Base-by-base conservation (phyloP, 2,329 filamentous ascomycete genomes). In the Nigrospora oryzae region DNA sequence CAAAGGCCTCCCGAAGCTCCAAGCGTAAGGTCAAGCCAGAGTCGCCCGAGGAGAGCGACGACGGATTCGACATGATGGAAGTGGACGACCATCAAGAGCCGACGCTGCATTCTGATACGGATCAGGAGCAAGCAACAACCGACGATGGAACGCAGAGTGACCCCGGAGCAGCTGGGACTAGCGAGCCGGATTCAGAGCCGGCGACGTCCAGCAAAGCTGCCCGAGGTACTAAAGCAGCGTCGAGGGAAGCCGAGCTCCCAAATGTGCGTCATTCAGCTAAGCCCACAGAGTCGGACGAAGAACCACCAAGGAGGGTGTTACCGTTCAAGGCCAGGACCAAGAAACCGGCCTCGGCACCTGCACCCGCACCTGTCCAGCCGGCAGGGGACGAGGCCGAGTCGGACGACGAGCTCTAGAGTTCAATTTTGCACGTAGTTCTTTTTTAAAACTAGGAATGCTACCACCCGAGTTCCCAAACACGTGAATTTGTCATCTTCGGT, bases 31-130 rank as follows among this genome's bases (percentile, higher is more conserved):
- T 61, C 5, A 52, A 62, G 5, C 63, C 63, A 11, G 63, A 55
- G 15, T 61, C 62, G 19, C 56, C 63, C 5, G 67, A 69, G n/a
- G 66, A 64, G 11, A 66, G 62, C 2, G 70, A 73, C 3, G 73
- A 71, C 5, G 72, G 60, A 0, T 66, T 71, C 38, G 71, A 73
- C 43, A 65, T 62, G 45, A 78, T 78, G 72, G 71, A 77, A 30
- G 56, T 76, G 4, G 73, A 75, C 47, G 52, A 60, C 4, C 16
- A 19, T 13, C 34, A 42, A 32, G 38, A 45, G 54, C 39, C 62
- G 61, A 55, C 58, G 38, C 53, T 50, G 38, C 62, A 58, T 3
- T 66, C 61, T 1, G 70, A 70, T 39, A 60, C 60, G 39, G 68
- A 65, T 4, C 58, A 63, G 17, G 51, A 49, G n/a, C 49, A 51